phyloP scores from a whole-genome alignment of 2,329 filamentous ascomycete genomes.

The Fusarium verticillioides region DNA sequence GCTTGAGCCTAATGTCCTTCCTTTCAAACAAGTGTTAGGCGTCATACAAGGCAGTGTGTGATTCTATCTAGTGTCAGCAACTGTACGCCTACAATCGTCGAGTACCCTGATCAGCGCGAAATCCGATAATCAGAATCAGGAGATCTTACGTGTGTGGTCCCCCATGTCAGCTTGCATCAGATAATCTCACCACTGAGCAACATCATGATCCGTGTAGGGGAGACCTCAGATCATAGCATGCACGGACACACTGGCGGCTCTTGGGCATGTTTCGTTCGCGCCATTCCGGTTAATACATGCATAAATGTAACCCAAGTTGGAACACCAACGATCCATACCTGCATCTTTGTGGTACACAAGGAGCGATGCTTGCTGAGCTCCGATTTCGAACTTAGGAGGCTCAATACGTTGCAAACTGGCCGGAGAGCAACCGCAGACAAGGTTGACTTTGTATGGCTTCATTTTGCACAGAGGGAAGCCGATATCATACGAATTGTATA shows the following conservation, averaged over 20 bases:
- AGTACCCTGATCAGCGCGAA: background rate
- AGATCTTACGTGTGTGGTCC: slow-evolving; percentile 32
- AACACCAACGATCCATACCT: slow-evolving; percentile 11
- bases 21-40: background rate
- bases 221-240: slow-evolving; percentile 9
- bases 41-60: background rate
- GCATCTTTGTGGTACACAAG: background rate
- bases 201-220: background rate
- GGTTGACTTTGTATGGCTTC: slow-evolving; percentile 4
- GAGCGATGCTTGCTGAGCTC: background rate
- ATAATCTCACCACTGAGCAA: slow-evolving; percentile 8
- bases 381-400: background rate
- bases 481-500: background rate
- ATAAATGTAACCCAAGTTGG: slow-evolving; percentile 8
- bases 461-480: background rate
- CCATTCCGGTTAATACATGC: background rate
- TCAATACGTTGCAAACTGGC: slow-evolving; percentile 1
- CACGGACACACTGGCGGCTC: background rate
- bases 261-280: background rate
- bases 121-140: slow-evolving; percentile 16
- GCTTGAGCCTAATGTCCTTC: background rate
- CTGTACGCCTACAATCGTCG: background rate
- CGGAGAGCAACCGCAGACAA: background rate
- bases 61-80: background rate
- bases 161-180: background rate